Evolutionary conservation across 306 rosid genomes (phyloP).

Genomic region (Albizia julibrissin): DNA sequence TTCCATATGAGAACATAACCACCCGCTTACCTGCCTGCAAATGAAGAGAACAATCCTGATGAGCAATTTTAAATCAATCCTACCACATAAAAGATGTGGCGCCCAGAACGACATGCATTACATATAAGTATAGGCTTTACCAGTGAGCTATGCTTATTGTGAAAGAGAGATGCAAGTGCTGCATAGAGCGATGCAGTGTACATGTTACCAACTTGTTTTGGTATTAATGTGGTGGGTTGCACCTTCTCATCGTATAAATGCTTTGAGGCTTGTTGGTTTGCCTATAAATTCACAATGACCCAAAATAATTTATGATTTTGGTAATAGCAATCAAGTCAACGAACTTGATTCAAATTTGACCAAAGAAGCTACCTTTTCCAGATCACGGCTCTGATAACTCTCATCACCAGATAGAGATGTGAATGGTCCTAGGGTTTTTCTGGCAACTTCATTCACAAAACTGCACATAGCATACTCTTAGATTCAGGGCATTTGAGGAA

Average conservation of each 20-base stretch:
- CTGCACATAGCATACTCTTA: slow-evolving; percentile 39
- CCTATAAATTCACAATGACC: slow-evolving; percentile 43
- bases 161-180: slow-evolving; percentile 76
- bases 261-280: slow-evolving; percentile 73
- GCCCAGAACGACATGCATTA: background rate
- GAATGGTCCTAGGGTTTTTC: slow-evolving; percentile 65
- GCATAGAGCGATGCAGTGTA: slow-evolving; percentile 85
- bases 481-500: background rate
- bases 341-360: background rate
- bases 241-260: slow-evolving; percentile 64
- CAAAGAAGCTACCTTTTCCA: slow-evolving; percentile 68
- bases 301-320: slow-evolving; percentile 1
- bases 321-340: background rate
- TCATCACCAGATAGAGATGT: slow-evolving; percentile 58
- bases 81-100: background rate
- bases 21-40: slow-evolving; percentile 69
- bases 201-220: slow-evolving; percentile 91
- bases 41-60: slow-evolving; percentile 11
- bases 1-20: slow-evolving; percentile 82
- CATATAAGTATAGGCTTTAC: slow-evolving; percentile 38
- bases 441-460: slow-evolving; percentile 65
- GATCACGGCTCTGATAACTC: slow-evolving; percentile 77
- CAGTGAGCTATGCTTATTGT: slow-evolving; percentile 58
- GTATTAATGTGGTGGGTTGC: slow-evolving; percentile 75
- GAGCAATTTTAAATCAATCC: slow-evolving; percentile 12